Conservation (phyloP, 1,284 basidiomycete genomes). For the Fomitopsis schrenkii region DNA sequence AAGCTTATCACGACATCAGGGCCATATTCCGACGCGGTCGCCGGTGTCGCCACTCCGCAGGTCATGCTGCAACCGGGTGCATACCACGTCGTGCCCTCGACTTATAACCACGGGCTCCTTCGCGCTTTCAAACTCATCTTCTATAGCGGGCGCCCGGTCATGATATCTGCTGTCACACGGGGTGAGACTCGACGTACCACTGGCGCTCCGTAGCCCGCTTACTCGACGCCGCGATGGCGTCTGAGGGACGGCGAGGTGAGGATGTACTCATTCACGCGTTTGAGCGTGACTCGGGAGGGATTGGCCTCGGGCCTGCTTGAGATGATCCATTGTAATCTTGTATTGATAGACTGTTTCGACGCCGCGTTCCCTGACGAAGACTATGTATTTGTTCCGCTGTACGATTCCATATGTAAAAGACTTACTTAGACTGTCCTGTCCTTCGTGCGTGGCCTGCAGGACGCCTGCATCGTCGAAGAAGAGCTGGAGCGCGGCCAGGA, state of each 20-base stretch:
- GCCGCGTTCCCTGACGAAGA: slow-evolving; percentile 14
- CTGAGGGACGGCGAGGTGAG: slow-evolving; percentile 36
- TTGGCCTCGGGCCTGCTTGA: slow-evolving; percentile 67
- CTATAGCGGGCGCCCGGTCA: slow-evolving; percentile 39
- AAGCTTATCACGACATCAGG: slow-evolving; percentile 67
- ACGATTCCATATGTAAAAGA: not conserved
- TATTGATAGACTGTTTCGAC: slow-evolving; percentile 59
- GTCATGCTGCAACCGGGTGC: slow-evolving; percentile 51
- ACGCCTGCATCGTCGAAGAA: slow-evolving; percentile 56
- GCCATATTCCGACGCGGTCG: slow-evolving; percentile 67
- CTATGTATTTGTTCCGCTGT: not conserved
- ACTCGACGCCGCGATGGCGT: slow-evolving; percentile 5
- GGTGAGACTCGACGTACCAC: not conserved
- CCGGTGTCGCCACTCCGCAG: slow-evolving; percentile 64
- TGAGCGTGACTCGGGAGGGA: slow-evolving; percentile 71
- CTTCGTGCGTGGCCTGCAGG: slow-evolving; percentile 11
- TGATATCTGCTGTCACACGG: slow-evolving; percentile 9
- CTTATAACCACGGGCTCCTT: slow-evolving; percentile 57
- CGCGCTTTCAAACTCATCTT: slow-evolving; percentile 60
- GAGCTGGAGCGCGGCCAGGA: slow-evolving; percentile 48
- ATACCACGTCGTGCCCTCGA: slow-evolving; percentile 74
- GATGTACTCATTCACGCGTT: slow-evolving; percentile 75
- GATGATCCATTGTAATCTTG: slow-evolving; percentile 79
- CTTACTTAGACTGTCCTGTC: slow-evolving; percentile 10
- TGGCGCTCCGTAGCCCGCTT: not conserved